Evolutionary conservation across 1,139 yeast genomes (phyloP), one percentile per base, ranked within the genome.

Genomic region (Zygoascus meyerae): DNA sequence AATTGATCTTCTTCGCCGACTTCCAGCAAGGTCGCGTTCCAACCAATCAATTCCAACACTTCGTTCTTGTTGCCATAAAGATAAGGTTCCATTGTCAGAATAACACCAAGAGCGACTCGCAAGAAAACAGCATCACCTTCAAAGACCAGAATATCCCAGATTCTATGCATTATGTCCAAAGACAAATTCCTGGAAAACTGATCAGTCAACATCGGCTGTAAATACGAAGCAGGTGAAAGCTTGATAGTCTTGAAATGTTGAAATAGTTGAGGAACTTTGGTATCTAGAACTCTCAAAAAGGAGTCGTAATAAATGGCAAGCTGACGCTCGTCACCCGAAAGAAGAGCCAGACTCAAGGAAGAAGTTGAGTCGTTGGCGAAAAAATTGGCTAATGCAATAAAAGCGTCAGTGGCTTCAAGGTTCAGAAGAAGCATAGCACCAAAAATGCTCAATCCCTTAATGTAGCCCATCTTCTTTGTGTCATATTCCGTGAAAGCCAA

Each of bases 71-170:
- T 58, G 1, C 82, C 84, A 58, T 71, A 79, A 17, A 82, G 67
- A 55, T 75, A 77, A 55, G 73, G 77, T 42, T 75, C 76, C 28
- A 75, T 62, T 42, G 70, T 67, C 21, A 69, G 67, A 44, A 81
- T 59, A 11, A 78, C 60, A 0, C 78, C 82, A 8, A 80, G 59
- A 1, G 73, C 69, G 14, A 71, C 72, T 26, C 79, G 69, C 48
- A 74, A 64, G 44, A 78, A 58, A 53, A 76, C 72, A 1, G 71
- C 64, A 53, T 77, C 82, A 2, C 81, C 79, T 57, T 81, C 86
- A 58, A 81, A 80, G n/a, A 79, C 61, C 58, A 72, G 72, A 7
- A 81, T 68, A 58, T 82, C 89, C 52, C 83, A 58, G 6, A 81
- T 57, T 9, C 78, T 64, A 14, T 70, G 63, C 5, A 68, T 61